Evolutionary conservation across 228 moss, liverwort and hornwort genomes (phyloP).

Genomic region (Sphagnum magellanicum): DNA sequence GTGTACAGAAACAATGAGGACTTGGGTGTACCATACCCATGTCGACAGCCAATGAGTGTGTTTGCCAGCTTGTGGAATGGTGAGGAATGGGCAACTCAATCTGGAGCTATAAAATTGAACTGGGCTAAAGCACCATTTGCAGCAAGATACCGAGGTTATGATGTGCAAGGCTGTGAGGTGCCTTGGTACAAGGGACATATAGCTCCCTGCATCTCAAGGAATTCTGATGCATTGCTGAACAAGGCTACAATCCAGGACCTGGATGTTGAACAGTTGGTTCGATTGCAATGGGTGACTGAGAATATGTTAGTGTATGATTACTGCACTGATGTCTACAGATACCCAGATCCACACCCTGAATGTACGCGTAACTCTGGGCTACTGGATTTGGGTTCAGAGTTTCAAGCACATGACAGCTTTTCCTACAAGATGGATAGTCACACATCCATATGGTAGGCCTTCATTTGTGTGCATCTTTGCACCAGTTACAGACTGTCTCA

Average conservation of each 20-base stretch:
- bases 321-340: constrained; percentile 46
- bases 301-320: constrained; percentile 53
- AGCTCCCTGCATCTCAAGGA: constrained; percentile 17
- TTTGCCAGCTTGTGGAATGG: constrained; percentile 96
- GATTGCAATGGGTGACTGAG: constrained; percentile 56
- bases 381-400: too few species aligned
- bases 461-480: too few species aligned
- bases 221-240: constrained; percentile 23
- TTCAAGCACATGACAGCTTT: too few species aligned
- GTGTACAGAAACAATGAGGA: constrained; percentile 66
- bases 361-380: constrained; percentile 40
- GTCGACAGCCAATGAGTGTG: constrained; percentile 69
- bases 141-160: constrained; percentile 34
- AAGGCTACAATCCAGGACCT: constrained; percentile 30
- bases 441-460: too few species aligned
- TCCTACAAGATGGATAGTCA: too few species aligned
- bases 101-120: constrained; percentile 69
- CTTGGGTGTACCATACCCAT: constrained; percentile 62
- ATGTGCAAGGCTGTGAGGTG: constrained; percentile 55
- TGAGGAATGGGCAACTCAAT: constrained; percentile 85
- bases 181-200: constrained; percentile 48
- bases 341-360: constrained; percentile 43
- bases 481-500: too few species aligned
- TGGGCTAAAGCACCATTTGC: constrained; percentile 75
- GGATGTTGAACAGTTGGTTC: constrained; percentile 34